Conservation (phyloP, 768 basidiomycete species). For the Suillus sp. region DNA sequence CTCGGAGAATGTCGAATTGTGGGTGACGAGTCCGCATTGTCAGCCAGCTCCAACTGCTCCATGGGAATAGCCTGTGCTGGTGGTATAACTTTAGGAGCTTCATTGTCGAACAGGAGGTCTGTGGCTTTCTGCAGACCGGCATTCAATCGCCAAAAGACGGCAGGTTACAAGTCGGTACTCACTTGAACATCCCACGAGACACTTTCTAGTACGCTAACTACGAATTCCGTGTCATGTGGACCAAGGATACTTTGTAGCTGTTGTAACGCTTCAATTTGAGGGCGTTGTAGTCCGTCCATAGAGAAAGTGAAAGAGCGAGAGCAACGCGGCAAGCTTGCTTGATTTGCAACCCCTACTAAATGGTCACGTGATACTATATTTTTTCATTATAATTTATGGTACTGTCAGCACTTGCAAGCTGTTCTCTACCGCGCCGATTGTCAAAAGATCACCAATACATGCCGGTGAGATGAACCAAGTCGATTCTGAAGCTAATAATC, state of each 20-base stretch:
- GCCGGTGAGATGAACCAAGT: constrained; percentile 1
- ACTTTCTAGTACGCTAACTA: constrained; percentile 58
- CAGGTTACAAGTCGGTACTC: constrained; percentile 17
- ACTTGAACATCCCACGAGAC: constrained; percentile 77
- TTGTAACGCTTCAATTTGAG: constrained; percentile 19
- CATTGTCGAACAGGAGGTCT: constrained; percentile 11
- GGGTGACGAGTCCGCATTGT: constrained; percentile 42
- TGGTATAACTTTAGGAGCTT: background rate
- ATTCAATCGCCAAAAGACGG: background rate
- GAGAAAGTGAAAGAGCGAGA: constrained; percentile 1
- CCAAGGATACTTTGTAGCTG: constrained; percentile 21
- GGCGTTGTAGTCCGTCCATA: constrained; percentile 18
- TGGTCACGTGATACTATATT: background rate
- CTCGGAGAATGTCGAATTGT: constrained; percentile 11
- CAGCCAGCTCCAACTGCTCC: constrained; percentile 54
- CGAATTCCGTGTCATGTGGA: constrained; percentile 56
- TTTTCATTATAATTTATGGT: background rate
- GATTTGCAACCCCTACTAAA: background rate
- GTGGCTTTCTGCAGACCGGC: constrained; percentile 12
- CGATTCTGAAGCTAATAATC: background rate
- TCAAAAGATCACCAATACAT: background rate
- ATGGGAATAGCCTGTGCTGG: constrained; percentile 19
- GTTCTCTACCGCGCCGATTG: background rate
- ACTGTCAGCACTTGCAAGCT: background rate
- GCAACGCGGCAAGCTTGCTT: constrained; percentile 2